These are phyloP conservation scores for Amylostereum chailletii DNA, from an alignment of 1,284 basidiomycete genomes.

Conservation along the genomic window DNA sequence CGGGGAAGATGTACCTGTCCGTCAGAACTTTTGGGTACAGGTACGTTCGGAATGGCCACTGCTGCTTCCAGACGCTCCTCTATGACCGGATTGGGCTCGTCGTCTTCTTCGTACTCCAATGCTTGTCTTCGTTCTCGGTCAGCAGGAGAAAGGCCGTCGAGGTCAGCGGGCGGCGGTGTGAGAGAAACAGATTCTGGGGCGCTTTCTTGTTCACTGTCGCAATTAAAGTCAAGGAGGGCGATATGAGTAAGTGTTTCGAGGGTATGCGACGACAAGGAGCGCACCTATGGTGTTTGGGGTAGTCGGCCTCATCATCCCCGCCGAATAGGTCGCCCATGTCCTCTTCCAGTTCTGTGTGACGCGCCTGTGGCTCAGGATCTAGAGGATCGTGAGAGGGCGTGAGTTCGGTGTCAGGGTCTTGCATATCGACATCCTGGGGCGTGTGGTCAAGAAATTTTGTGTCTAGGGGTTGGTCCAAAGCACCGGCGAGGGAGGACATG, in stretches of 20 bases:
- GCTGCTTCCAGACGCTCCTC: slow-evolving; percentile 57
- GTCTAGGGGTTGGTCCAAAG: slow-evolving; percentile 20
- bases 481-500: slow-evolving; percentile 35
- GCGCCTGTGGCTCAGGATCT: slow-evolving; percentile 12
- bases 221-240: neutral
- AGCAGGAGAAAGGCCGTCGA: too few relatives aligned
- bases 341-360: slow-evolving; percentile 32
- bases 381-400: neutral
- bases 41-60: slow-evolving; percentile 71
- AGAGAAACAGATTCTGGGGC: too few relatives aligned
- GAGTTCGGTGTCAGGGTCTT: slow-evolving; percentile 15
- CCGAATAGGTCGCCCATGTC: slow-evolving; percentile 75
- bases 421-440: slow-evolving; percentile 37
- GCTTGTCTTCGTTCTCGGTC: slow-evolving; percentile 38
- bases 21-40: slow-evolving; percentile 63
- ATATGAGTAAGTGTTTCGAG: neutral
- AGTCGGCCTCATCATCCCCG: slow-evolving; percentile 55
- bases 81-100: slow-evolving; percentile 31
- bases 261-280: slow-evolving; percentile 4
- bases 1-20: slow-evolving; percentile 41
- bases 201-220: too few relatives aligned
- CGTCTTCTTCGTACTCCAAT: slow-evolving; percentile 78
- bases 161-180: too few relatives aligned
- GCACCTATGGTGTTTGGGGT: slow-evolving; percentile 29
- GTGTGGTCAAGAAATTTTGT: slow-evolving; percentile 7